These are phyloP conservation scores for Phytopythium aichiense DNA, from an alignment of 352 stramenopile genomes.

Conservation along the genomic window DNA sequence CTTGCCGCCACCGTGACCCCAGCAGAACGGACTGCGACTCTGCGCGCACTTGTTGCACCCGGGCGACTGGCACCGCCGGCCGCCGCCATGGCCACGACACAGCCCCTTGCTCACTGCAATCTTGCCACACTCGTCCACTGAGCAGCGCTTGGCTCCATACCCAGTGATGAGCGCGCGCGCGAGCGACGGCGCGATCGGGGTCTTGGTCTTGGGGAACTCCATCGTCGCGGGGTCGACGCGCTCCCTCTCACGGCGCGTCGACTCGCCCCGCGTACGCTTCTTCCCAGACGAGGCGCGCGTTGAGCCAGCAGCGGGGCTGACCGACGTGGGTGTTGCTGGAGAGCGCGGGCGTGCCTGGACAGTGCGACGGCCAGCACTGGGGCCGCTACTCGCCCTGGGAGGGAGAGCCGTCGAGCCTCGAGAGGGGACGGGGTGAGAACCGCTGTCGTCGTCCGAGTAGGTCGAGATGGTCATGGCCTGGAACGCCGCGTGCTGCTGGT, in stretches of 20 bases:
- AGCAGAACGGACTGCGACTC: conserved; percentile 72
- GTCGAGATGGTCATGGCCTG: conserved; percentile 33
- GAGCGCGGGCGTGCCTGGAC: conserved; percentile 1
- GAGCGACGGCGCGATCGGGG: conserved; percentile 35
- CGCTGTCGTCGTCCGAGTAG: conserved; percentile 19
- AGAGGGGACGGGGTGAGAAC: background rate
- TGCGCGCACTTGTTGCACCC: conserved; percentile 73
- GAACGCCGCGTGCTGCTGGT: conserved; percentile 25
- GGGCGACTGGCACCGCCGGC: conserved; percentile 52
- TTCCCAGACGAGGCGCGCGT: conserved; percentile 19
- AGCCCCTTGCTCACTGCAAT: conserved; percentile 71
- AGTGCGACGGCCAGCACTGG: background rate
- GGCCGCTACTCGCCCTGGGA: background rate
- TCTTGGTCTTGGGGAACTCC: conserved; percentile 14
- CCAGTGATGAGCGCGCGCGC: conserved; percentile 37
- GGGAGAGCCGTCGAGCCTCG: background rate
- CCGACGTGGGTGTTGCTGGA: conserved; percentile 5
- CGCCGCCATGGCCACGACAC: conserved; percentile 69
- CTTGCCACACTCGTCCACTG: conserved; percentile 59
- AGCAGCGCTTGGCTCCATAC: conserved; percentile 66
- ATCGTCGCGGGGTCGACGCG: conserved; percentile 11
- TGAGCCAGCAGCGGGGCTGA: background rate
- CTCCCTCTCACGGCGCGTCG: conserved; percentile 9
- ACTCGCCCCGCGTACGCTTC: conserved; percentile 33
- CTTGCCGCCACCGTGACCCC: conserved; percentile 67